Percentiles rank a stretch among this genome's conserved stretches.
phyloP scores from a whole-genome alignment of 2,329 filamentous ascomycete species.

The Microdochium trichocladiopsis region DNA sequence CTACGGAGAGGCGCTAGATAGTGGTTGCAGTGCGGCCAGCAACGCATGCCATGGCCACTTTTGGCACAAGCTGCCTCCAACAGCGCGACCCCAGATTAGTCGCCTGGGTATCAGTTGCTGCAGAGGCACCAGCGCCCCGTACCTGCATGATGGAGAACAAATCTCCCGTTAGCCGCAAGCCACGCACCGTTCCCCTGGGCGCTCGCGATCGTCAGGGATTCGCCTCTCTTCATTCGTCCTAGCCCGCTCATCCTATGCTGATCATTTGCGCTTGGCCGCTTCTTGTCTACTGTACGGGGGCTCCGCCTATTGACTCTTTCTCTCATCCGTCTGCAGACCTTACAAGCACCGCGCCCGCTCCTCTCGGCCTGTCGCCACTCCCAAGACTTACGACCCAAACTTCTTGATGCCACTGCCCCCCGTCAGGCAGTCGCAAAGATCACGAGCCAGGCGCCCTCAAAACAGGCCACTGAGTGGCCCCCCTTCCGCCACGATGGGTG shows the following conservation, averaged over 20 bases:
- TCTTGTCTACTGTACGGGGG: too few species aligned
- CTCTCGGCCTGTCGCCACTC: background rate
- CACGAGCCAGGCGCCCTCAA: background rate
- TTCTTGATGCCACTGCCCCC: background rate
- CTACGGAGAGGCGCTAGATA: too few species aligned
- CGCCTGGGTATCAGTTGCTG: background rate
- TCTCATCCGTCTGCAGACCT: background rate
- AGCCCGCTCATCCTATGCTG: background rate
- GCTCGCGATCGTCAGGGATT: background rate
- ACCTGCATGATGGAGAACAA: background rate
- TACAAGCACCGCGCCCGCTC: background rate
- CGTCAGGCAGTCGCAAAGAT: background rate
- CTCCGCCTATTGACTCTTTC: background rate
- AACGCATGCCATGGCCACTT: too few species aligned
- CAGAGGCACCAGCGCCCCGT: background rate
- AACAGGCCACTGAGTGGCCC: background rate
- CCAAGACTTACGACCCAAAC: background rate
- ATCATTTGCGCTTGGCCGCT: background rate
- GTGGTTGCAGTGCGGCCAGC: background rate
- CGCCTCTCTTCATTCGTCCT: background rate
- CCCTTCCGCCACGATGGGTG: background rate
- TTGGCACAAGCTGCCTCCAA: too few species aligned
- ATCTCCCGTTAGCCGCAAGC: background rate
- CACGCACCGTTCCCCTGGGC: background rate
- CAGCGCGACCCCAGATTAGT: background rate